phyloP scores from a whole-genome alignment of 1,284 basidiomycete species.

The Pyrrhoderma lamaoense region DNA sequence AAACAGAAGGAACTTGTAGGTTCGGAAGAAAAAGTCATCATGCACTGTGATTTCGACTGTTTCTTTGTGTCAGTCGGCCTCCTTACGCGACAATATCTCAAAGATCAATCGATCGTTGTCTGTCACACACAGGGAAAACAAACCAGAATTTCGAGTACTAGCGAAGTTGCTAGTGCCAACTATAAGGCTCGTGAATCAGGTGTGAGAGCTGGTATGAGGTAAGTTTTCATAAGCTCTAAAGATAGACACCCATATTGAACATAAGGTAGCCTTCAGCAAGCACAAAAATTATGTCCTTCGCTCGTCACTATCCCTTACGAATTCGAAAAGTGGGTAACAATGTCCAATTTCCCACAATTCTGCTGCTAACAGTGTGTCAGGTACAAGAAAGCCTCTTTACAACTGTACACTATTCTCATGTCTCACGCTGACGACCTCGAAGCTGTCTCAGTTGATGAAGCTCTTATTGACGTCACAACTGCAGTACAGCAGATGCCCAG shows the following conservation, averaged over 20 bases:
- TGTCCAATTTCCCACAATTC: neutral
- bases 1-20: conserved; percentile 29
- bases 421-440: conserved; percentile 85
- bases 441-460: conserved; percentile 95
- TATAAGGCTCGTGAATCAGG: conserved; percentile 90
- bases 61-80: conserved; percentile 95
- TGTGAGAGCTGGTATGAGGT: conserved; percentile 93
- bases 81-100: conserved; percentile 67
- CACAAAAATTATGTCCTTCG: conserved; percentile 67
- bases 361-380: conserved; percentile 33
- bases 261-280: conserved; percentile 67
- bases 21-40: conserved; percentile 59
- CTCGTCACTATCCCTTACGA: conserved; percentile 87
- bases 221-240: conserved; percentile 20
- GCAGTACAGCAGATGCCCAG: conserved; percentile 44
- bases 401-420: conserved; percentile 92
- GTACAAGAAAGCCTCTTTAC: conserved; percentile 74
- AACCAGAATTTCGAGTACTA: conserved; percentile 70
- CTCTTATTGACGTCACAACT: conserved; percentile 81
- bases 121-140: conserved; percentile 83
- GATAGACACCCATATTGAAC: conserved; percentile 8
- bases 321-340: conserved; percentile 54
- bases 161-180: conserved; percentile 91
- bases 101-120: conserved; percentile 85
- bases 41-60: conserved; percentile 96